Evolutionary conservation across 2,329 filamentous ascomycete species (phyloP), one percentile per base, ranked within the genome.

Genomic region (Nannizzia gypsea): DNA sequence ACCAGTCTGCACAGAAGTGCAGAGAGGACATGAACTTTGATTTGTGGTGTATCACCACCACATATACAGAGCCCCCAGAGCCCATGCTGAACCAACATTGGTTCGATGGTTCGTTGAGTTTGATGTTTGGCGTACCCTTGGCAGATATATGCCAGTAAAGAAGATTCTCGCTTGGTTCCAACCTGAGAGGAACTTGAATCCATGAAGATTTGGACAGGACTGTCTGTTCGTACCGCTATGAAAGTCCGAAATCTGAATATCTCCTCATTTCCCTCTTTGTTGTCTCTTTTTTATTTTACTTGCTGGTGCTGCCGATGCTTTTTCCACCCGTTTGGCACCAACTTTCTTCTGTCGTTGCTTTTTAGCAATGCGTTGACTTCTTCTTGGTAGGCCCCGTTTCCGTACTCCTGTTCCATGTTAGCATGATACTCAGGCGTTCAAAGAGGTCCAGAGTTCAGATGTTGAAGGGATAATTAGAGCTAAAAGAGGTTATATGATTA

Each of bases 341-440:
- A n/a, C 8, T 11, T 54, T 54, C 50, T 54, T 54, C 34, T 54
- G 50, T 17, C 26, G 24, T 40, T 40, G 54, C 26, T 40, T 56
- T 24, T 56, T 38, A n/a, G 54, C 54, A 24, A 56, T 40, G 22
- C 54, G 54, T 20, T 42, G 31, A 28, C 54, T 56, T 42, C 54
- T n/a, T 28, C 54, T 56, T 24, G 54, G 54, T 24, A 31, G 17
- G 11, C 34, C 31, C 4, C 34, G n/a, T 34, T 56, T 42, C 15
- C 31, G 54, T 34, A 31, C 34, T 24, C 34, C 38, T 56, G 13
- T 24, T 40, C 17, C 9, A 6, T 15, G 17, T 56, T 56, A 42
- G 54, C 13, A 56, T 24, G n/a, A 13, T 17, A 17, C 36, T 40
- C 9, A n/a, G 8, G 13, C 9, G 9, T 26, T 13, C n/a, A 42